Evolutionary conservation across 2,329 filamentous ascomycete species (phyloP).

Genomic region (Trichophyton benhamiae): DNA sequence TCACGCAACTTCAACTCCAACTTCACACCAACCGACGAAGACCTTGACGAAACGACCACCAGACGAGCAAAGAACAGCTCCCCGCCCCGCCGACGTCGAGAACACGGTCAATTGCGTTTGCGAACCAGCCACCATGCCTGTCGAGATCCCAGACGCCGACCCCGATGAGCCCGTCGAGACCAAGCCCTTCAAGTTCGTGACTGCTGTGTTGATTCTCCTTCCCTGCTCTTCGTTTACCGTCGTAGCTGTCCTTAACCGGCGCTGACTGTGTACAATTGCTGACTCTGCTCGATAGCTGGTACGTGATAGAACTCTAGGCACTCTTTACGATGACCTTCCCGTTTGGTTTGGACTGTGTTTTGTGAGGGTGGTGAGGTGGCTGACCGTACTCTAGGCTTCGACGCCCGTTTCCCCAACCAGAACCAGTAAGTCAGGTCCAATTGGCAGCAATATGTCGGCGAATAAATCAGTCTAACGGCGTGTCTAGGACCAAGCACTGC

Average conservation of each 20-base stretch:
- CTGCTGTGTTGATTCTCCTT: conserved; percentile 54
- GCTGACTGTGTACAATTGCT: conserved; percentile 13
- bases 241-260: not conserved
- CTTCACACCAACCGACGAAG: conserved; percentile 6
- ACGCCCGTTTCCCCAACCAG: conserved; percentile 96
- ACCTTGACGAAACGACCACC: not conserved
- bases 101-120: conserved; percentile 22
- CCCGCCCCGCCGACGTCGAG: not conserved
- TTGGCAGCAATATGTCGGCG: not conserved
- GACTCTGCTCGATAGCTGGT: conserved; percentile 34
- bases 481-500: conserved; percentile 81
- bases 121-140: conserved; percentile 62
- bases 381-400: conserved; percentile 57
- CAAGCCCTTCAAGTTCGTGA: conserved; percentile 99
- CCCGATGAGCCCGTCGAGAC: conserved; percentile 69
- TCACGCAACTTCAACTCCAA: conserved; percentile 8
- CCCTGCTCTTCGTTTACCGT: not conserved
- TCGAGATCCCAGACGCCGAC: conserved; percentile 46
- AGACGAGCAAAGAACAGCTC: not conserved
- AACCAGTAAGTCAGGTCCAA: conserved; percentile 45
- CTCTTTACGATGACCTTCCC: not conserved
- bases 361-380: not conserved
- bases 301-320: conserved; percentile 18
- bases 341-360: not conserved
- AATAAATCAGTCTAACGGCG: conserved; percentile 5